Evolutionary conservation across 805 yeast genomes (phyloP), one percentile per base, ranked within the genome.

Genomic region (Ogataea nakhonphanomensis): DNA sequence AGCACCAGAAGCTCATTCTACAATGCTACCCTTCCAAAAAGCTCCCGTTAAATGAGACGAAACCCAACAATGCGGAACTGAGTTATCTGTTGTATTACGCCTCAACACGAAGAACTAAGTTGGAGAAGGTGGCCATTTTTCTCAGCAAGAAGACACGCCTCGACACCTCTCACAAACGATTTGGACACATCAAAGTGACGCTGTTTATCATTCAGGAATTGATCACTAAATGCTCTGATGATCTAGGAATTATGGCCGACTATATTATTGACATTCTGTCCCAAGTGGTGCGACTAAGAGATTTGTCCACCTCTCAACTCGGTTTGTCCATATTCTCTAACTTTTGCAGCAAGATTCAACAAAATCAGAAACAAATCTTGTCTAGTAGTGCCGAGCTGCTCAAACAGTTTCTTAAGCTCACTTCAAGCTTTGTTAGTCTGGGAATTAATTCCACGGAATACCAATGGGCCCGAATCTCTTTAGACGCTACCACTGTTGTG

Each of bases 11-110:
- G 56, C 71, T 90, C 55, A 85, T 93, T 27, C 74, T 84, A 37
- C 95, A 87, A 61, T 93, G 98, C 67, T 91, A 91, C 61, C 98
- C 93, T 2, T 96, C 97, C 2, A 74, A 88, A 45, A 82, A 80
- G 7, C 46, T 58, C 12, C 46, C 59, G 2, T 43, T 46, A 11
- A 74, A 75, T 5, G 98, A 90, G 56, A 90, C 90, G 66, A 82
- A 84, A 54, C 95, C 99, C 11, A 90, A 91, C 60, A 79, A 95
- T 2, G 87, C 95, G 14, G 98, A 93, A 60, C 72, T 95, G 33
- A 83, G 95, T 44, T 88, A 89, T 58, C 70, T 91, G 50, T 66
- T 91, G 24, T 91, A 84, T 68, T 91, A 91, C 61, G 96, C 95
- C 14, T 81, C 95, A 29, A 83, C 96, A 4, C 72, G 97, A 53